phyloP scores from a whole-genome alignment of 2,329 filamentous ascomycete genomes.

The Fusarium coicis region DNA sequence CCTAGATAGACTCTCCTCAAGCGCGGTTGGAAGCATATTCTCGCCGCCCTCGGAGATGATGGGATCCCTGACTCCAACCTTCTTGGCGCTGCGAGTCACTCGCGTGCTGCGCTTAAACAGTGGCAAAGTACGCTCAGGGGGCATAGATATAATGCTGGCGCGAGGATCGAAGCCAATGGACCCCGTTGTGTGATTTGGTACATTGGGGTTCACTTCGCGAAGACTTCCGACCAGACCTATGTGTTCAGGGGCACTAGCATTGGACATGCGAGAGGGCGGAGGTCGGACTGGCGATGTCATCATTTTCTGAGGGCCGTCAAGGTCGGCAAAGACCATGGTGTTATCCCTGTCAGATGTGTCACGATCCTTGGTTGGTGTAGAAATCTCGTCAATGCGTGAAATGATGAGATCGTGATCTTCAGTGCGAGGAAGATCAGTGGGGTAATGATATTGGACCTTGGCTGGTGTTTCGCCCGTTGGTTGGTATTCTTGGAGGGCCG shows the following conservation, averaged over 20 bases:
- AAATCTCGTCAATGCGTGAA: slow-evolving; percentile 52
- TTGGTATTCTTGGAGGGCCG: slow-evolving; percentile 80
- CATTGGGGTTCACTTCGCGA: slow-evolving; percentile 66
- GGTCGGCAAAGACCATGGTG: slow-evolving; percentile 57
- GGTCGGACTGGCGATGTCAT: slow-evolving; percentile 48
- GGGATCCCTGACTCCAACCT: slow-evolving; percentile 35
- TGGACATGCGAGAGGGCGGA: slow-evolving; percentile 46
- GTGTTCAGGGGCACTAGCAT: slow-evolving; percentile 41
- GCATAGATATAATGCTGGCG: slow-evolving; percentile 55
- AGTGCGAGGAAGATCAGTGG: slow-evolving; percentile 81
- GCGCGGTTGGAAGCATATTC: slow-evolving; percentile 60
- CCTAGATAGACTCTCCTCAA: slow-evolving; percentile 58
- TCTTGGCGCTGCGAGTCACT: slow-evolving; percentile 51
- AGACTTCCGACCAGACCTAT: slow-evolving; percentile 56
- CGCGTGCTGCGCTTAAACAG: slow-evolving; percentile 59
- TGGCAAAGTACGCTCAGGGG: slow-evolving; percentile 57
- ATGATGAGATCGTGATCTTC: slow-evolving; percentile 58
- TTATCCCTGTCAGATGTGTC: slow-evolving; percentile 49
- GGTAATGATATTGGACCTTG: slow-evolving; percentile 84
- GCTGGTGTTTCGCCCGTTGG: slow-evolving; percentile 88
- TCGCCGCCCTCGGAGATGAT: slow-evolving; percentile 59
- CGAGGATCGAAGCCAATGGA: slow-evolving; percentile 55
- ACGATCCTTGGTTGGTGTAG: slow-evolving; percentile 35
- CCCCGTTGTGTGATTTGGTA: slow-evolving; percentile 55
- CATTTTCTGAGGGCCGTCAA: slow-evolving; percentile 41